These are phyloP conservation scores for Fraxinus platypoda DNA, from an alignment of 305 asterid species.

Conservation along the genomic window DNA sequence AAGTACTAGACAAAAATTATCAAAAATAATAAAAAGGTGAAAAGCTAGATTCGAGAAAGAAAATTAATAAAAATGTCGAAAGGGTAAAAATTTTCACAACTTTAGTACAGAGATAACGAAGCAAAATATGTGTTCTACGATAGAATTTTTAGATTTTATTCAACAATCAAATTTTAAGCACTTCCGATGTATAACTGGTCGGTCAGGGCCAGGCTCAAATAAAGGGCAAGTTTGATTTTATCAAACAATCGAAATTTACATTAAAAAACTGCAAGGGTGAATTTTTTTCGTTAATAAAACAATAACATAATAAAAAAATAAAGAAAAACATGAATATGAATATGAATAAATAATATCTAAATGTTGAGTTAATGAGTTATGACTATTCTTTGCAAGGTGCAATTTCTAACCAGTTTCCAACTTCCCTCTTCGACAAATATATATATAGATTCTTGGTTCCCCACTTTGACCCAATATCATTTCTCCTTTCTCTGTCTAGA, in stretches of 20 bases:
- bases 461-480: neutral
- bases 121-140: no score
- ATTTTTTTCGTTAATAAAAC: neutral
- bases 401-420: neutral
- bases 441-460: neutral
- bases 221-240: neutral
- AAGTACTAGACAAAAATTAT: neutral
- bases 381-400: constrained; percentile 2
- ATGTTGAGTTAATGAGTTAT: neutral
- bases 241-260: neutral
- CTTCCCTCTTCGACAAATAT: neutral
- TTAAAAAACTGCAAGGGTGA: neutral
- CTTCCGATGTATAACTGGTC: no score
- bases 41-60: neutral
- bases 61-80: neutral
- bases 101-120: neutral
- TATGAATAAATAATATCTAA: neutral
- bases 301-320: neutral
- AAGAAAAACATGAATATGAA: neutral
- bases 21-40: neutral
- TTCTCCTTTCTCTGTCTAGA: neutral
- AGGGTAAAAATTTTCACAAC: neutral
- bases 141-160: no score
- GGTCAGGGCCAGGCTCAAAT: neutral
- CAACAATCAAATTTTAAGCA: neutral